Evolutionary conservation across 2,329 filamentous ascomycete genomes (phyloP).

Genomic region (Claviceps monticola): DNA sequence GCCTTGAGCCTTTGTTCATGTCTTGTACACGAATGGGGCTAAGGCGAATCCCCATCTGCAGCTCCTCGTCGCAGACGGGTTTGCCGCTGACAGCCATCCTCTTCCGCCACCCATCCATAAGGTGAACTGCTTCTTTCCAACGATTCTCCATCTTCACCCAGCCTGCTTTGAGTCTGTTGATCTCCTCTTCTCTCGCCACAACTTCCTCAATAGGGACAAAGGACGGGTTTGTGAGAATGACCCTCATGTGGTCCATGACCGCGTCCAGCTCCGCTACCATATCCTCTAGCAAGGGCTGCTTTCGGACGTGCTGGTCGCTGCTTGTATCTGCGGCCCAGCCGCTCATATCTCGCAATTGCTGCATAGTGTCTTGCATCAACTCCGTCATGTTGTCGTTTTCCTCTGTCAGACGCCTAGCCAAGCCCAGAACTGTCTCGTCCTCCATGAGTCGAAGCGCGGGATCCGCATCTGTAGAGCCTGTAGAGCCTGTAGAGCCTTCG

Average conservation of each 20-base stretch:
- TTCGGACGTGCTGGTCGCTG: conserved; percentile 18
- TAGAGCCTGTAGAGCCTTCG: conserved; percentile 11
- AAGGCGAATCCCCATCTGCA: conserved; percentile 53
- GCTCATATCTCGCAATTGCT: conserved; percentile 56
- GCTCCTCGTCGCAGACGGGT: conserved; percentile 53
- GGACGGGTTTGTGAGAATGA: conserved; percentile 82
- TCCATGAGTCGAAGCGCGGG: conserved; percentile 74
- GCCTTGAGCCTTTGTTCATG: conserved; percentile 28
- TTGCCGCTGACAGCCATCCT: conserved; percentile 60
- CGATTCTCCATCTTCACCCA: conserved; percentile 89
- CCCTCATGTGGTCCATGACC: conserved; percentile 68
- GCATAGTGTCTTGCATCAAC: conserved; percentile 57
- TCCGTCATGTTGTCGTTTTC: conserved; percentile 77
- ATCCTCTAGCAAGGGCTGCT: conserved; percentile 40
- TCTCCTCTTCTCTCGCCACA: conserved; percentile 82
- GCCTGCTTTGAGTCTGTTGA: conserved; percentile 64
- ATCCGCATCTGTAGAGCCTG: conserved; percentile 24
- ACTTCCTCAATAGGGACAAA: conserved; percentile 95
- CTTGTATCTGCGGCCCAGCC: conserved; percentile 32
- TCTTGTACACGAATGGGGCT: conserved; percentile 43
- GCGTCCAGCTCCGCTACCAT: conserved; percentile 61
- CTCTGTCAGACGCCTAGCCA: conserved; percentile 72
- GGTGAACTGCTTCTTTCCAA: conserved; percentile 76
- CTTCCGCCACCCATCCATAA: conserved; percentile 88
- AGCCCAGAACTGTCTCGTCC: conserved; percentile 74